These are phyloP conservation scores for Exophiala calicioides DNA, from an alignment of 2,329 filamentous ascomycete genomes.

Conservation along the genomic window DNA sequence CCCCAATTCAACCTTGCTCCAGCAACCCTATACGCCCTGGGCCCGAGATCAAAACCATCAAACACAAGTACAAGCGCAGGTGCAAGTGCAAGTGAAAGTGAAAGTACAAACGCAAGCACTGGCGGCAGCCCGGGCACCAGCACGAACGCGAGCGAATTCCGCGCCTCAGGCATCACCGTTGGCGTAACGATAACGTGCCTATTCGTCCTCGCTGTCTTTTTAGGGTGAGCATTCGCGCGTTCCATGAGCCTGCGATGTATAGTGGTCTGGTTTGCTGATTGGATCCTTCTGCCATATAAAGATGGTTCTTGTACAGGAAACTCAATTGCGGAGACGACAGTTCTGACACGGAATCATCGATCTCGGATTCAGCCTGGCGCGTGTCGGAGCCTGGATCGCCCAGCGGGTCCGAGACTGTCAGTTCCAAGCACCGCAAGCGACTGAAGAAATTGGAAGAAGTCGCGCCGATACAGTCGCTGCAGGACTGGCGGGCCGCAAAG, in stretches of 20 bases:
- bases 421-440: slow-evolving; percentile 19
- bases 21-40: too few relatives aligned
- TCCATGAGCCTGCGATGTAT: too few relatives aligned
- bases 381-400: slow-evolving; percentile 13
- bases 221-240: background rate
- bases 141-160: background rate
- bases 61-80: background rate
- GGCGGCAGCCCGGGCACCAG: too few relatives aligned
- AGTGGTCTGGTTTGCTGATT: too few relatives aligned
- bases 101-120: slow-evolving; percentile 5
- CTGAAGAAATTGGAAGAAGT: slow-evolving; percentile 26
- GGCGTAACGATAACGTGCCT: slow-evolving; percentile 6
- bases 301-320: slow-evolving; percentile 13
- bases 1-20: too few relatives aligned
- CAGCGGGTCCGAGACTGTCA: background rate
- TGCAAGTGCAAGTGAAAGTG: too few relatives aligned
- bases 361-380: slow-evolving; percentile 21
- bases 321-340: slow-evolving; percentile 8
- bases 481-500: slow-evolving; percentile 24
- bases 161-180: slow-evolving; percentile 1
- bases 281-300: background rate
- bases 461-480: slow-evolving; percentile 18
- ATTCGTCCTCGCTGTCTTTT: background rate
- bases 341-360: slow-evolving; percentile 15
- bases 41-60: too few relatives aligned